These are phyloP conservation scores for Phytopythium kandeliae DNA, from an alignment of 352 stramenopile species.

Conservation along the genomic window DNA sequence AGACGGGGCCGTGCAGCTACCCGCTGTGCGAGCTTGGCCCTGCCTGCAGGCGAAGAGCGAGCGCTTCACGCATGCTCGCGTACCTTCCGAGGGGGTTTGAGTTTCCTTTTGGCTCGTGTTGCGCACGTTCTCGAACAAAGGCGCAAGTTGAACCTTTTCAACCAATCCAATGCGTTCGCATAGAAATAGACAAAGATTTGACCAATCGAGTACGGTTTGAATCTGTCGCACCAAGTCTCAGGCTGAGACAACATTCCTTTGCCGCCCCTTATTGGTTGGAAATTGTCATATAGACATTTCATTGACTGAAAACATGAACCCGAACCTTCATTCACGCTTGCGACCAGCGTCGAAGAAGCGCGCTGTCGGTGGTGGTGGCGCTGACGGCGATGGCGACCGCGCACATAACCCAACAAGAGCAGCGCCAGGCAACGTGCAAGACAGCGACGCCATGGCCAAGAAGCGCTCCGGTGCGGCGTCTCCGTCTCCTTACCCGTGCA, in stretches of 20 bases:
- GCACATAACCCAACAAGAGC: constrained; percentile 1
- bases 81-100: constrained; percentile 1
- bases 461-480: constrained; percentile 54
- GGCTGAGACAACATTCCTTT: neutral
- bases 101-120: constrained; percentile 3
- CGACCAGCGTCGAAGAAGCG: too few species aligned
- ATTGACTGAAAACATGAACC: neutral
- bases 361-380: neutral
- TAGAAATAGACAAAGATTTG: neutral
- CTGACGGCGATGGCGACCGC: neutral
- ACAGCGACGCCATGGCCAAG: constrained; percentile 39
- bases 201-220: neutral
- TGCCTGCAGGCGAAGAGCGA: neutral
- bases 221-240: neutral
- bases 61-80: neutral
- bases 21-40: too few species aligned
- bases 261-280: neutral
- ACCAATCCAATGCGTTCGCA: constrained; percentile 4
- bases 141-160: neutral
- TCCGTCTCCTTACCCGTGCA: too few species aligned
- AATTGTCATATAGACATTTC: neutral
- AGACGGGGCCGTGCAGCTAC: neutral
- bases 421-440: constrained; percentile 3
- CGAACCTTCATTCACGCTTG: neutral
- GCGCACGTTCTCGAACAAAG: neutral